Evolutionary conservation across 202 grass and related monocot species (phyloP).

Genomic region (Musa balbisiana): DNA sequence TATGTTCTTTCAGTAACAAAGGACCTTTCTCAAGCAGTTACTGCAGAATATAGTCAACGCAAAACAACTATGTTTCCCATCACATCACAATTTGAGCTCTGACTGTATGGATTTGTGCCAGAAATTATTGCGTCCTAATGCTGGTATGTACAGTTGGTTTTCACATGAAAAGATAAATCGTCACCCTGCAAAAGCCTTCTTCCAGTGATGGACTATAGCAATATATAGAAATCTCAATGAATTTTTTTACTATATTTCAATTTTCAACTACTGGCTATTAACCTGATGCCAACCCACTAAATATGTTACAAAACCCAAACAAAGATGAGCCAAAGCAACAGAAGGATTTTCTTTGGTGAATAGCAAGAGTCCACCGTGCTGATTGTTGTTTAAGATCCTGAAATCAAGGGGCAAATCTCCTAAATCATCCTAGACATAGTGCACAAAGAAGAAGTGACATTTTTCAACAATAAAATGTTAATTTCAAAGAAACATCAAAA

Average conservation of each 20-base stretch:
- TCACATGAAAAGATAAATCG: neutral
- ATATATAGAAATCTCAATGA: neutral
- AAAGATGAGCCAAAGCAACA: neutral
- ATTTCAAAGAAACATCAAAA: too few relatives aligned
- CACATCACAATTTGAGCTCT: slow-evolving; percentile 53
- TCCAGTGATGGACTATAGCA: neutral
- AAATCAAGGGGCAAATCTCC: neutral
- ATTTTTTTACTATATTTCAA: neutral
- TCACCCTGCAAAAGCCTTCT: neutral
- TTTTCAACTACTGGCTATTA: neutral
- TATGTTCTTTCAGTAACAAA: slow-evolving; percentile 15
- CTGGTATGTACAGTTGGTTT: slow-evolving; percentile 40
- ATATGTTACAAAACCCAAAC: neutral
- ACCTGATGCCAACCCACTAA: neutral
- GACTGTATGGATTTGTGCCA: slow-evolving; percentile 81
- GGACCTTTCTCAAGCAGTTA: slow-evolving; percentile 41
- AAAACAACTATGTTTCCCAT: slow-evolving; percentile 55
- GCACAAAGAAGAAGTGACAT: too few relatives aligned
- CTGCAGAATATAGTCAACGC: slow-evolving; percentile 66
- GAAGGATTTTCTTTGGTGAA: neutral
- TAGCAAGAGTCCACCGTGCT: neutral
- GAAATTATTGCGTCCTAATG: slow-evolving; percentile 72
- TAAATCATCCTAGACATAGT: neutral
- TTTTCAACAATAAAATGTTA: too few relatives aligned
- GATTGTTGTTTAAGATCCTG: neutral